phyloP scores from a whole-genome alignment of 352 stramenopile genomes.

The Phytophthora citricola region DNA sequence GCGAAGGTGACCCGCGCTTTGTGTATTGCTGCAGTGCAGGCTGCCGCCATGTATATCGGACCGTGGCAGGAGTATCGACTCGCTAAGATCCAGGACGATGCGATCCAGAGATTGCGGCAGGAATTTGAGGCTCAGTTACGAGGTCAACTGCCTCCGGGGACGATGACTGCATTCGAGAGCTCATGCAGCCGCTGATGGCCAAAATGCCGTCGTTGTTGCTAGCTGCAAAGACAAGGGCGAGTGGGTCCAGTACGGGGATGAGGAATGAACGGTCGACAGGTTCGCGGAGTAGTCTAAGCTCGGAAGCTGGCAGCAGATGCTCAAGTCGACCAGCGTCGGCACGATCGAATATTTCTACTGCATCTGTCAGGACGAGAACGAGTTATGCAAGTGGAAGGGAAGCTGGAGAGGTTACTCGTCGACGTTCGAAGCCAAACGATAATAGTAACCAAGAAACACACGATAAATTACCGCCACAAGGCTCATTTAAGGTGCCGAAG shows the following conservation, averaged over 20 bases:
- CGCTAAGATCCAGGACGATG: constrained; percentile 85
- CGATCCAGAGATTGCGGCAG: constrained; percentile 67
- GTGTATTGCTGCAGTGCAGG: constrained; percentile 12
- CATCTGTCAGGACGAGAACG: constrained; percentile 18
- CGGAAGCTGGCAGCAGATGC: constrained; percentile 23
- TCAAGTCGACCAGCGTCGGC: constrained; percentile 36
- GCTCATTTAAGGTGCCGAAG: constrained; percentile 15
- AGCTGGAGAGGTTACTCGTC: constrained; percentile 6
- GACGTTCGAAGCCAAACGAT: constrained; percentile 17
- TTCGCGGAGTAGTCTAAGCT: constrained; percentile 8
- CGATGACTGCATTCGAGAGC: constrained; percentile 66
- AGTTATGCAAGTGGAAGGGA: constrained; percentile 2
- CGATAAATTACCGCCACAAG: constrained; percentile 18
- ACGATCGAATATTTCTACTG: constrained; percentile 25
- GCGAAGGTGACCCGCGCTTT: background rate
- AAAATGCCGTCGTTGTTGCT: constrained; percentile 78
- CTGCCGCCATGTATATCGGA: constrained; percentile 76
- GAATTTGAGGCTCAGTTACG: constrained; percentile 73
- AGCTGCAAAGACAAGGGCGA: constrained; percentile 44
- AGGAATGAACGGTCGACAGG: constrained; percentile 7
- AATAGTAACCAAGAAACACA: constrained; percentile 58
- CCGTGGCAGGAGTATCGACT: constrained; percentile 89
- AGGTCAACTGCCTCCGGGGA: constrained; percentile 54
- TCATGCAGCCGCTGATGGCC: constrained; percentile 80
- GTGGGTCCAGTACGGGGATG: background rate